Conservation (phyloP, 2,329 filamentous ascomycete genomes). For the Decorospora gaudefroyi region DNA sequence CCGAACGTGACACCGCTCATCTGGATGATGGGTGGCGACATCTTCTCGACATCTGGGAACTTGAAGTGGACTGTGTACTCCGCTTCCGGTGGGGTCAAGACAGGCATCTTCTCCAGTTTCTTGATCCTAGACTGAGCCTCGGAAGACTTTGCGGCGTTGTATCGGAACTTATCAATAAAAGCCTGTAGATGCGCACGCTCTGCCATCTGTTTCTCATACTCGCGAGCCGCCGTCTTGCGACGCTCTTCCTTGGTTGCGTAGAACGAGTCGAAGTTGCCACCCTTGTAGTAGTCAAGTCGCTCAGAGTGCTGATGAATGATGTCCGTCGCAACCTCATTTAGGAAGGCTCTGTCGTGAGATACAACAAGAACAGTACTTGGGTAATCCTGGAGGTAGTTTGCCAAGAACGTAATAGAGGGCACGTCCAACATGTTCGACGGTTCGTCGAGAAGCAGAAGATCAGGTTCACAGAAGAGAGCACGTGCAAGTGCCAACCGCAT, state of each 20-base stretch:
- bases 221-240: constrained; percentile 92
- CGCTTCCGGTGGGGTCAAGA: constrained; percentile 84
- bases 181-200: constrained; percentile 89
- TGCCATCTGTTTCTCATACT: constrained; percentile 98
- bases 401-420: constrained; percentile 97
- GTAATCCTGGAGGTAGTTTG: constrained; percentile 91
- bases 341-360: constrained; percentile 97
- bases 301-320: constrained; percentile 99
- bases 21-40: constrained; percentile 96
- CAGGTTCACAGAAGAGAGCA: constrained; percentile 97
- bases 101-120: constrained; percentile 96
- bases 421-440: constrained; percentile 99
- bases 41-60: constrained; percentile 96
- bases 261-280: constrained; percentile 77
- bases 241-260: constrained; percentile 97
- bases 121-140: constrained; percentile 99
- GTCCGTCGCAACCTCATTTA: constrained; percentile 98
- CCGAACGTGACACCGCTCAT: constrained; percentile 93
- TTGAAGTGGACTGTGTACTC: constrained; percentile 97
- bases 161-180: constrained; percentile 99
- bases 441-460: constrained; percentile 94
- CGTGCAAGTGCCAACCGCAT: constrained; percentile 95
- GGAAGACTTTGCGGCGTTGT: constrained; percentile 98
- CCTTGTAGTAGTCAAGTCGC: constrained; percentile 96
- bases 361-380: constrained; percentile 95